phyloP scores from a whole-genome alignment of 1,284 basidiomycete genomes.

The Trichosporon inkin region DNA sequence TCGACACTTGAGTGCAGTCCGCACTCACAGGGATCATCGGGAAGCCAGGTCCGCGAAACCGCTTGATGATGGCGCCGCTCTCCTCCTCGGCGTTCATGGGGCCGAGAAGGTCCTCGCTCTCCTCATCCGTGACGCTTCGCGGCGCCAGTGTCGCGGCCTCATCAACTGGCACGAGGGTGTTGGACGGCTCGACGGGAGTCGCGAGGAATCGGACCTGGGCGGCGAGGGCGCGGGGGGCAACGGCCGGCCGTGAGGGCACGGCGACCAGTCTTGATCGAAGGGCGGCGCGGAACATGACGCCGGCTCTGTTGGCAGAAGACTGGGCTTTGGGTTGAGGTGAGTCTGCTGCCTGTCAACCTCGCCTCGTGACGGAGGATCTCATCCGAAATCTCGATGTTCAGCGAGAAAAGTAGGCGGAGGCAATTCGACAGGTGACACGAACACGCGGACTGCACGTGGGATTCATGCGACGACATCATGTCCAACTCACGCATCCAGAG shows the following conservation, averaged over 20 bases:
- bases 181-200: conserved; percentile 1
- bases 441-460: neutral
- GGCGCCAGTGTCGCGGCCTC: neutral
- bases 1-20: too few species aligned
- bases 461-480: neutral
- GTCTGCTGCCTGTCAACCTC: neutral
- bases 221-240: conserved; percentile 12
- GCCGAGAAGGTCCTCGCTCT: conserved; percentile 12
- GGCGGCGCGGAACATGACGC: conserved; percentile 12
- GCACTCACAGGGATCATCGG: conserved; percentile 44
- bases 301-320: neutral
- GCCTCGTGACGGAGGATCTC: conserved; percentile 3
- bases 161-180: neutral
- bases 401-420: conserved; percentile 5
- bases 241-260: conserved; percentile 11
- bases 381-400: neutral
- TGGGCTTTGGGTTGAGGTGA: neutral
- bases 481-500: neutral
- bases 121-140: conserved; percentile 13
- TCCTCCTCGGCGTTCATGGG: conserved; percentile 4
- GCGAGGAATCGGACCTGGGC: conserved; percentile 4
- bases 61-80: conserved; percentile 37
- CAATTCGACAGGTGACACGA: conserved; percentile 10
- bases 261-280: conserved; percentile 1
- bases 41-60: conserved; percentile 44